Conservation (phyloP, 2,329 filamentous ascomycete genomes). For the Epichloe aotearoae region DNA sequence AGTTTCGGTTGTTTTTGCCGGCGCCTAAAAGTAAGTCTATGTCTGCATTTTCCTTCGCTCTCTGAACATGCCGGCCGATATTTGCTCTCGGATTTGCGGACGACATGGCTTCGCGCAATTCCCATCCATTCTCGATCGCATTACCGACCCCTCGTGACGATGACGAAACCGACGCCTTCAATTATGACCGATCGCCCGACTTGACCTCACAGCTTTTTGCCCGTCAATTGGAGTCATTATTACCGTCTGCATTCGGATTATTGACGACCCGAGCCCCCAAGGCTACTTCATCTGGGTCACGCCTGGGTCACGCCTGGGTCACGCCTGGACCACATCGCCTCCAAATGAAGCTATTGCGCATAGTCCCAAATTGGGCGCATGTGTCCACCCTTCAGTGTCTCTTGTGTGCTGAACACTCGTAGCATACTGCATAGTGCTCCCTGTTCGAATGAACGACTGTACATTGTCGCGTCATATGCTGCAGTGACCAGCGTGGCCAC, state of each 20-base stretch:
- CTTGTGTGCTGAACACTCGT: not conserved
- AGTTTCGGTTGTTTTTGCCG: slow-evolving; percentile 34
- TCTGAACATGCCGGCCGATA: not conserved
- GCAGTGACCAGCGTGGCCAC: not conserved
- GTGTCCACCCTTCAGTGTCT: not conserved
- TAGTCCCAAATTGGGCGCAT: not conserved
- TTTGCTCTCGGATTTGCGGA: not conserved
- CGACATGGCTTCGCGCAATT: not conserved
- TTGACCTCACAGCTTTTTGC: not conserved
- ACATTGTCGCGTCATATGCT: not conserved
- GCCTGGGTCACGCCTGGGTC: too few species aligned
- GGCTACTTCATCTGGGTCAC: too few species aligned
- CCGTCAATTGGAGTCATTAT: not conserved
- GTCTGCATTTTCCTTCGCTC: slow-evolving; percentile 5
- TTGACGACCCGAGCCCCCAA: too few species aligned
- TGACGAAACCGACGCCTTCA: slow-evolving; percentile 6
- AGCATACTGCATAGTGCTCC: not conserved
- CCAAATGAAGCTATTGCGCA: not conserved
- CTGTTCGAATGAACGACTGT: not conserved
- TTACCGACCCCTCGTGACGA: slow-evolving; percentile 7
- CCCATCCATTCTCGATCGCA: slow-evolving; percentile 4
- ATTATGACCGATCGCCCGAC: not conserved
- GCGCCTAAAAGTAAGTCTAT: slow-evolving; percentile 40
- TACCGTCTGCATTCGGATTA: not conserved
- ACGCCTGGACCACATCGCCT: too few species aligned